Base-by-base conservation (phyloP, 208 protist genomes). In the Angomonas deanei region DNA sequence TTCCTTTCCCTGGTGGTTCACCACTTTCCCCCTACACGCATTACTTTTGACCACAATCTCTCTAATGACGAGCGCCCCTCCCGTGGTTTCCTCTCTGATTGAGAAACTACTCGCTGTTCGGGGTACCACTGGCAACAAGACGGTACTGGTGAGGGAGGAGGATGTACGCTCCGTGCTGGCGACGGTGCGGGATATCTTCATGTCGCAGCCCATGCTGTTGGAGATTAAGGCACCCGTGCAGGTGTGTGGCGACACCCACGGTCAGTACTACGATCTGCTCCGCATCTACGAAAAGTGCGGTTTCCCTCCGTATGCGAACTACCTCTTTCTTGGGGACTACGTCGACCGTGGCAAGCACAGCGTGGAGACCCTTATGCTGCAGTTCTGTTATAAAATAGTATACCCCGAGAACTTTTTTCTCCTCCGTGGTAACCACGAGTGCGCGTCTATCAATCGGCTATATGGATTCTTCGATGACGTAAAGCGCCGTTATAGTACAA, bases 401-500 rank as follows among this genome's bases (percentile, higher is more conserved):
- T n/a, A n/a, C n/a, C n/a, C n/a, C n/a, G n/a, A n/a, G n/a, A n/a
- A n/a, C n/a, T n/a, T n/a, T n/a, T n/a, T n/a, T n/a, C n/a, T n/a
- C n/a, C n/a, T n/a, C n/a, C n/a, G 99, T 98, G 93, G 94, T 1
- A 98, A 99, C 73, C 98, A 98, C 21, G 68, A 86, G 32, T 56
- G 65, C 28, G 70, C 74, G 17, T 98, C 98, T 6, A 68, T 89
- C 19, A 89, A 97, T 10, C 99, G 94, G 82, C 82, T 98, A 17
- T 98, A 97, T 17, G 98, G 97, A 65, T 93, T 97, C 28, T 99
- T 99, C 78, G 98, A 99, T 73, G 99, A 99, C 79, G 98, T 99
- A 1, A 98, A 99, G 64, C 91, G 98, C 66, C 98, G 94, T 15
- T 77, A 96, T 32, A 97, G 99, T 74, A 91, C 83, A 36, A 54